phyloP scores from a whole-genome alignment of 2,329 filamentous ascomycete genomes.

The Phialocephala sp. region DNA sequence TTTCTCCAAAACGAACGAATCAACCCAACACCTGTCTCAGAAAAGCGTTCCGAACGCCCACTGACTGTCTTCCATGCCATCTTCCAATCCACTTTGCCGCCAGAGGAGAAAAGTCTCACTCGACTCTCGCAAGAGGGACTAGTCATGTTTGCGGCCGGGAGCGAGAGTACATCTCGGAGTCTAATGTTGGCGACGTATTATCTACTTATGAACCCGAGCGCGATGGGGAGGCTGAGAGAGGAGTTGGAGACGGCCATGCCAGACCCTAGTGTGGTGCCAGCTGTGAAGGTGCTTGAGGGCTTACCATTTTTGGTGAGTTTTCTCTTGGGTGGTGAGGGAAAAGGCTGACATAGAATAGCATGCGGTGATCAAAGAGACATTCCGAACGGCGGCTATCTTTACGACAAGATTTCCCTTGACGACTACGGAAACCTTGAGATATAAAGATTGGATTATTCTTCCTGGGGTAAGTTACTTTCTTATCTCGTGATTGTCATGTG shows the following conservation, averaged over 20 bases:
- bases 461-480: not conserved
- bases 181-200: not conserved
- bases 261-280: not conserved
- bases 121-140: slow-evolving; percentile 44
- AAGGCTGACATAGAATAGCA: too few species aligned
- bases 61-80: slow-evolving; percentile 33
- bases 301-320: too few species aligned
- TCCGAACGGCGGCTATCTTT: too few species aligned
- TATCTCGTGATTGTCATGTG: not conserved
- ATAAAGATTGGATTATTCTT: not conserved
- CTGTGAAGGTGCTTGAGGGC: not conserved
- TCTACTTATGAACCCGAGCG: not conserved
- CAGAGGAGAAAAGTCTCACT: slow-evolving; percentile 41
- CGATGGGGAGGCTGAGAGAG: not conserved
- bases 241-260: not conserved
- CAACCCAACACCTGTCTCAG: too few species aligned
- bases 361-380: too few species aligned
- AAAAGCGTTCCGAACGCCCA: too few species aligned
- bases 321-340: too few species aligned
- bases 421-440: not conserved
- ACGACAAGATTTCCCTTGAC: too few species aligned
- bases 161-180: not conserved
- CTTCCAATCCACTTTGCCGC: slow-evolving; percentile 38
- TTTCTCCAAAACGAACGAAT: too few species aligned
- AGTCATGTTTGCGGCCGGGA: slow-evolving; percentile 44